phyloP scores from a whole-genome alignment of 164 flowering plant species.

The Stephania japonica region DNA sequence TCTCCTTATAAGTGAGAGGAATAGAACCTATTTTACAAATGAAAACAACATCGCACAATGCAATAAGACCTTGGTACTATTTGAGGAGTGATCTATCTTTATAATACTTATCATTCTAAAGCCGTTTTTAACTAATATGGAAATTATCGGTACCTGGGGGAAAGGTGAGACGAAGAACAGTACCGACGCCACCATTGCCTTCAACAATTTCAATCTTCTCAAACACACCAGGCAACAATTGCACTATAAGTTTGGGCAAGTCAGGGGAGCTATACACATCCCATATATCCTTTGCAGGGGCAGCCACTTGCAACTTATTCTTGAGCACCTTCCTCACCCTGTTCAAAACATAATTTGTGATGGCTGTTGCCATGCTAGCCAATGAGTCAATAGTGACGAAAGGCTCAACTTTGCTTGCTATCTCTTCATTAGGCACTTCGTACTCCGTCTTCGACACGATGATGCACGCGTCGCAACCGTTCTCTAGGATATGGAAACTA shows the following conservation, averaged over 20 bases:
- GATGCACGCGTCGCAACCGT: not conserved
- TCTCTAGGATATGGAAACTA: conserved; percentile 2
- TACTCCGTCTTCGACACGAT: not conserved
- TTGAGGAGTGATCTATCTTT: no score
- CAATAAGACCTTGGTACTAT: no score
- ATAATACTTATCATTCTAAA: no score
- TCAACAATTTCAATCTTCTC: conserved; percentile 1
- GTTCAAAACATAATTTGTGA: conserved; percentile 3
- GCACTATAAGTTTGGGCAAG: not conserved
- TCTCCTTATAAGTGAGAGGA: conserved; percentile 7
- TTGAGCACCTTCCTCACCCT: not conserved
- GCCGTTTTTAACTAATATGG: no score
- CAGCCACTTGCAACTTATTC: conserved; percentile 3
- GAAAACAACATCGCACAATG: no score
- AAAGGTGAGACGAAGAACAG: not conserved
- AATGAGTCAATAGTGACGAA: not conserved
- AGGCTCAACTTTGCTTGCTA: conserved; percentile 4
- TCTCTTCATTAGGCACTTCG: conserved; percentile 6
- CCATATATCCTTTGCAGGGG: not conserved
- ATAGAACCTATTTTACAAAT: not conserved
- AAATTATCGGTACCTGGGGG: not conserved
- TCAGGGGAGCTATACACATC: not conserved
- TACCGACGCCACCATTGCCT: conserved; percentile 7
- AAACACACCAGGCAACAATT: not conserved
- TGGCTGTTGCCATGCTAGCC: conserved; percentile 6